phyloP scores from a whole-genome alignment of 1,284 basidiomycete species.

The Thecaphora frezii region DNA sequence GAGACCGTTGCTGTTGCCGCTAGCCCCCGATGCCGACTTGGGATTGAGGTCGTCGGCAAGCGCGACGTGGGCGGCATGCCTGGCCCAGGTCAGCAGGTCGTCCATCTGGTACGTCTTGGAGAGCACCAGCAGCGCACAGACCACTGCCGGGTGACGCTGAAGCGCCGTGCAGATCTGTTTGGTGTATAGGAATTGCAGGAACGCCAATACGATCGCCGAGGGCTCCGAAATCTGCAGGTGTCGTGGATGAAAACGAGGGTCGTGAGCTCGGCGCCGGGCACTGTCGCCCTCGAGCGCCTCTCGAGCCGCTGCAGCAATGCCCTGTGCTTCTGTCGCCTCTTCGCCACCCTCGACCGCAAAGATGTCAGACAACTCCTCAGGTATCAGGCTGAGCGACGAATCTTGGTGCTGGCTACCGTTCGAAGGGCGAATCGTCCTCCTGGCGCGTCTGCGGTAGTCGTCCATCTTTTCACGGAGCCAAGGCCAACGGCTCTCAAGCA shows the following conservation, averaged over 20 bases:
- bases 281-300: constrained; percentile 8
- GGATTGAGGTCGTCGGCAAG: constrained; percentile 41
- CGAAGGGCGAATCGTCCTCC: constrained; percentile 23
- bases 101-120: constrained; percentile 78
- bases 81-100: constrained; percentile 75
- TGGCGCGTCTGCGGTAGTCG: constrained; percentile 38
- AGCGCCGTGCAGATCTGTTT: constrained; percentile 80
- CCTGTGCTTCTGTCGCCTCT: constrained; percentile 23
- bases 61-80: constrained; percentile 79
- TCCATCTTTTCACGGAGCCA: constrained; percentile 78
- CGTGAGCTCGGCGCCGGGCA: constrained; percentile 54
- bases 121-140: constrained; percentile 82
- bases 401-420: constrained; percentile 2
- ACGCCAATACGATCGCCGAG: constrained; percentile 81
- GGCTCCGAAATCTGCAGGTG: constrained; percentile 81
- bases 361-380: constrained; percentile 32
- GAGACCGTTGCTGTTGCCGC: constrained; percentile 12
- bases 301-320: background rate
- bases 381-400: constrained; percentile 22
- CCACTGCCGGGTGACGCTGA: constrained; percentile 83
- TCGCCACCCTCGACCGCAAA: constrained; percentile 10
- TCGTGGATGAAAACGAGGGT: constrained; percentile 77
- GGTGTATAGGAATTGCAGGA: constrained; percentile 91
- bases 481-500: constrained; percentile 84
- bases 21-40: constrained; percentile 10